Evolutionary conservation across 2,329 filamentous ascomycete genomes (phyloP).

Genomic region (Ascocoryne sarcoides): DNA sequence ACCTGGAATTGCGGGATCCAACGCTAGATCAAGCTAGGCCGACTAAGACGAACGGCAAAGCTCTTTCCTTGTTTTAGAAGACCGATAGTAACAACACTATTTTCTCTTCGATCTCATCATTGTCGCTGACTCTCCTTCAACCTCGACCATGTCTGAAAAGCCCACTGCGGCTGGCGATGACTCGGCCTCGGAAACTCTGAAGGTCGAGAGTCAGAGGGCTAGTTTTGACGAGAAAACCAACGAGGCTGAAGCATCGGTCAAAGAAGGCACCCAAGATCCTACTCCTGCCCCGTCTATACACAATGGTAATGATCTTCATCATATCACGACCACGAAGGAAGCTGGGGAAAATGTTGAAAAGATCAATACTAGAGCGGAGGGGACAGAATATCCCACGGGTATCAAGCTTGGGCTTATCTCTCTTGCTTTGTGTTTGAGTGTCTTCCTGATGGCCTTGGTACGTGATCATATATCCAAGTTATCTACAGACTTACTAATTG

Average conservation of each 20-base stretch:
- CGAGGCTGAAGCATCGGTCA: slow-evolving; percentile 3
- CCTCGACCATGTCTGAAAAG: too few relatives aligned
- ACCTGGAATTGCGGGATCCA: too few relatives aligned
- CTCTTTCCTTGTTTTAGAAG: too few relatives aligned
- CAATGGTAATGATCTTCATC: not conserved
- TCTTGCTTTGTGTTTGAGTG: slow-evolving; percentile 7
- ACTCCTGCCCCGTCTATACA: slow-evolving; percentile 5
- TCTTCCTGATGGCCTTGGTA: slow-evolving; percentile 12
- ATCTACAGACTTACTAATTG: not conserved
- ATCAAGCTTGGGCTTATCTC: slow-evolving; percentile 6
- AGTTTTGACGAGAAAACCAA: slow-evolving; percentile 14
- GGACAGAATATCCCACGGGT: slow-evolving; percentile 8
- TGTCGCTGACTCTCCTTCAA: too few relatives aligned
- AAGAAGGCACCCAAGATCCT: slow-evolving; percentile 8
- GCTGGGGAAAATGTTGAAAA: not conserved
- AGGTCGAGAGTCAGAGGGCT: slow-evolving; percentile 6
- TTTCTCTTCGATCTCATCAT: slow-evolving; percentile 4
- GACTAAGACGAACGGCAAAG: too few relatives aligned
- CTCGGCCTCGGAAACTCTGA: slow-evolving; percentile 14
- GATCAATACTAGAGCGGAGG: not conserved
- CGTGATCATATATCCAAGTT: not conserved
- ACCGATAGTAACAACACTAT: too few relatives aligned
- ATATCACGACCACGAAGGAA: not conserved
- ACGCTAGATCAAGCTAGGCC: too few relatives aligned
- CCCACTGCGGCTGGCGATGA: slow-evolving; percentile 5